Evolutionary conservation across 192 early-diverging fungal species (phyloP).

Genomic region (Coemansia sp.): DNA sequence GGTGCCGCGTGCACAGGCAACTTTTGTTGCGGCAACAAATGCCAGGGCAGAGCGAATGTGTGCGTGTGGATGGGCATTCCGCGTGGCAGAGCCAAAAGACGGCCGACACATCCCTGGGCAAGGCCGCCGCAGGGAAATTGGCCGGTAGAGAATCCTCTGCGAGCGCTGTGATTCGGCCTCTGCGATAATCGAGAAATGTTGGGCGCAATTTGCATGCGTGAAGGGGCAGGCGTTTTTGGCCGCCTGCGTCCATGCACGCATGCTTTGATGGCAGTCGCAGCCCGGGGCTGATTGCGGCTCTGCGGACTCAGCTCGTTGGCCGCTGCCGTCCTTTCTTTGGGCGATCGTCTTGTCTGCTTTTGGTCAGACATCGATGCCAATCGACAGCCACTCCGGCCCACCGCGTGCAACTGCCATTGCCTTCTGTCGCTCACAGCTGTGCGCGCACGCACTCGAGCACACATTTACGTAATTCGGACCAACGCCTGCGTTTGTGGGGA

Average conservation of each 20-base stretch:
- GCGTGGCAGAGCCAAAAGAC: background rate
- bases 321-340: background rate
- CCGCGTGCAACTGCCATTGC: no score
- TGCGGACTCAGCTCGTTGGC: background rate
- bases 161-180: constrained; percentile 9
- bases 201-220: constrained; percentile 19
- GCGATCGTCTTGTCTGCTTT: constrained; percentile 16
- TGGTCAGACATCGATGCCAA: constrained; percentile 9
- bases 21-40: background rate
- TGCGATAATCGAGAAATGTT: constrained; percentile 24
- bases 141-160: constrained; percentile 11
- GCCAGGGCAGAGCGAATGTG: background rate
- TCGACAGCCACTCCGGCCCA: constrained; percentile 1
- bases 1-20: background rate
- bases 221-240: constrained; percentile 3
- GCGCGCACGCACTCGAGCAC: background rate
- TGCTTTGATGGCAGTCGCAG: constrained; percentile 3
- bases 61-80: background rate
- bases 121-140: constrained; percentile 16
- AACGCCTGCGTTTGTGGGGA: background rate
- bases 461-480: background rate
- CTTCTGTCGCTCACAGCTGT: no score
- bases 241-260: constrained; percentile 8
- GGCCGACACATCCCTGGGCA: background rate
- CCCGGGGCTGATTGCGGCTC: background rate